Evolutionary conservation across 1,284 basidiomycete genomes (phyloP).

Genomic region (Ustilago loliicola): DNA sequence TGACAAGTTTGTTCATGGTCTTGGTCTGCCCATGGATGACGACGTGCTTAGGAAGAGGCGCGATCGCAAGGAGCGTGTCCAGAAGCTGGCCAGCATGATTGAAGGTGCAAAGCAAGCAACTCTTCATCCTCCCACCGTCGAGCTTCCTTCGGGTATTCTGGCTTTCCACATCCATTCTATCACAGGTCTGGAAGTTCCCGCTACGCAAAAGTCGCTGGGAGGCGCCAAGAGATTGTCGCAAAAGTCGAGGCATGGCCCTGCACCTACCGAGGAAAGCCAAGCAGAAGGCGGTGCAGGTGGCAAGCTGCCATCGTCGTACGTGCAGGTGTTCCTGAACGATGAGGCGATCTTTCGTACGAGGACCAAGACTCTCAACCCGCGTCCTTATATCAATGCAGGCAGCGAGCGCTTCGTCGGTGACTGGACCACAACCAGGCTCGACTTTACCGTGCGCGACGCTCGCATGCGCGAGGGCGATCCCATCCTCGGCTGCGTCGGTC

Average conservation of each 20-base stretch:
- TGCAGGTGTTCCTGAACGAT: constrained; percentile 66
- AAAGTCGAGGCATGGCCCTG: constrained; percentile 32
- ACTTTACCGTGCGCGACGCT: constrained; percentile 60
- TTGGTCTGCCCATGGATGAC: constrained; percentile 62
- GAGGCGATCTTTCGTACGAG: constrained; percentile 64
- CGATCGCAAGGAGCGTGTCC: constrained; percentile 56
- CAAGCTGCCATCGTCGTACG: constrained; percentile 63
- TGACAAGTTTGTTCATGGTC: constrained; percentile 57
- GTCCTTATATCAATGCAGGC: constrained; percentile 65
- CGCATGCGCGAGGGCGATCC: constrained; percentile 64
- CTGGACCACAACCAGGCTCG: constrained; percentile 58
- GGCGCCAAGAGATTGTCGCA: constrained; percentile 43
- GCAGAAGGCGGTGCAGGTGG: constrained; percentile 45
- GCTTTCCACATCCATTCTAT: constrained; percentile 66
- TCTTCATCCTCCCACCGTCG: constrained; percentile 41
- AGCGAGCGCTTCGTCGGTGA: constrained; percentile 61
- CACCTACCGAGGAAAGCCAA: constrained; percentile 44
- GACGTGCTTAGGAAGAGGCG: constrained; percentile 44
- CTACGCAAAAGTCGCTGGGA: constrained; percentile 50
- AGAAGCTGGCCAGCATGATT: constrained; percentile 54
- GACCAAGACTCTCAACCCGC: constrained; percentile 61
- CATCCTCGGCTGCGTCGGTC: constrained; percentile 60
- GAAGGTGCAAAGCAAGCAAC: constrained; percentile 57
- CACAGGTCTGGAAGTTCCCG: constrained; percentile 54
- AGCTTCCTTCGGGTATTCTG: constrained; percentile 58